These are phyloP conservation scores for Porcisia hertigi DNA, from an alignment of 208 protist genomes.

Conservation along the genomic window DNA sequence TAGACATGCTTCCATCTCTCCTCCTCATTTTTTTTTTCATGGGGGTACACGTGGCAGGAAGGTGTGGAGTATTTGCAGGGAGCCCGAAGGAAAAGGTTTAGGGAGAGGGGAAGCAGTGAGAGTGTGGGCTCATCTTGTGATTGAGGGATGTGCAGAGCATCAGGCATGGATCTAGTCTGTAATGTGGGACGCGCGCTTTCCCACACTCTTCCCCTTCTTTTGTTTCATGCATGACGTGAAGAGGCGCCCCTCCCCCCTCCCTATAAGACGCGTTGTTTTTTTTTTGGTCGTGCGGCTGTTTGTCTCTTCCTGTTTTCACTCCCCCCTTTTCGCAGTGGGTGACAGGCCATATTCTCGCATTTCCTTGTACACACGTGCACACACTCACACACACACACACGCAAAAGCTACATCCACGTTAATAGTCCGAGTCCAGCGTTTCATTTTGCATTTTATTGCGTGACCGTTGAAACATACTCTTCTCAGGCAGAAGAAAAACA, in stretches of 20 bases:
- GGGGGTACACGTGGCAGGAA: not conserved
- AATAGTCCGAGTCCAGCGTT: slow-evolving; percentile 5
- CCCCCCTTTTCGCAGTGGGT: not conserved
- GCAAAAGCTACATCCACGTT: slow-evolving; percentile 4
- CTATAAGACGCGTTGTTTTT: not conserved
- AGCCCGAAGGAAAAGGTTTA: not conserved
- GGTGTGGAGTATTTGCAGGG: not conserved
- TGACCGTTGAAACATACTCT: slow-evolving; percentile 7
- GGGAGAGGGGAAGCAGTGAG: slow-evolving; percentile 1
- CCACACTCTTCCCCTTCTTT: not conserved
- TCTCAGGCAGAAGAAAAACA: not conserved
- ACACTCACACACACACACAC: slow-evolving; percentile 4
- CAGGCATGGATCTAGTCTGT: not conserved
- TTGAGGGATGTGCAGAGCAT: slow-evolving; percentile 3
- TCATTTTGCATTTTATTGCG: slow-evolving; percentile 3
- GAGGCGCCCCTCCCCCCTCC: not conserved
- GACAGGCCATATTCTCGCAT: not conserved
- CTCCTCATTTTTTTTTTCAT: slow-evolving; percentile 9
- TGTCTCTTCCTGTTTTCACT: slow-evolving; percentile 1
- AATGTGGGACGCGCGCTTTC: not conserved
- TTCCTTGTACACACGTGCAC: slow-evolving; percentile 15
- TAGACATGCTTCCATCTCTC: not conserved
- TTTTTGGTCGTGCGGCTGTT: not conserved
- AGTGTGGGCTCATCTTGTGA: not conserved
- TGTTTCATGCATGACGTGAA: not conserved